Evolutionary conservation across 257 asterid species (phyloP), one percentile per base, ranked within the genome.

Genomic region (Penstemon davidsonii): DNA sequence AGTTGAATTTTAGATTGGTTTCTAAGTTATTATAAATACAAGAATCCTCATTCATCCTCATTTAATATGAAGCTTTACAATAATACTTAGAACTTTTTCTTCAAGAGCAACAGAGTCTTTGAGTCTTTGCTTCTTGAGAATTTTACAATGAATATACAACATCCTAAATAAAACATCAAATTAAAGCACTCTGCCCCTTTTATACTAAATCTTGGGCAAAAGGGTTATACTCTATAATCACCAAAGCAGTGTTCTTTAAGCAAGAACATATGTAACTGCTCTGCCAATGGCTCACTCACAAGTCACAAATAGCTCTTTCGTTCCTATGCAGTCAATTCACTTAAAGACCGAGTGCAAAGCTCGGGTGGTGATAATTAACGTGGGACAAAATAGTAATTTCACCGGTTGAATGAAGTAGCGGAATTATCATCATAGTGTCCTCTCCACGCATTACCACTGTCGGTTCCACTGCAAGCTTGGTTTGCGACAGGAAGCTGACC

Each of bases 391-490:
- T 18, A 64, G 57, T 40, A 47, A 64, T 51, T 67, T 79, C 33
- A 90, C 43, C 89, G 83, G 76, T 87, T 87, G 67, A 91, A 89
- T 0, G 96, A 92, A n/a, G 90, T 85, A 43, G 91, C 95, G 2
- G 95, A 87, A 62, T 82, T 86, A 69, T 88, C 87, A 25, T 90
- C 95, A 4, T 72, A 82, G 40, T 88, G 90, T 46, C 80, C 87
- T 77, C 84, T 84, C 98, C 97, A 93, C 0, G 92, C 90, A 58
- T 87, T 88, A 41, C 97, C 98, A 65, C 96, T 90, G 45, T 90
- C 92, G 0, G 96, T 84, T 25, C 92, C 96, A 49, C 98, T 88
- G 79, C 92, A 82, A 41, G 97, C 95, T 84, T 93, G 97, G 77
- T 84, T 90, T 7, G 87, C 70, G 5, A 80, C 78, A 2, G 95